Base-by-base conservation (phyloP, 2,329 filamentous ascomycete species). In the Cladorrhinum sp. region DNA sequence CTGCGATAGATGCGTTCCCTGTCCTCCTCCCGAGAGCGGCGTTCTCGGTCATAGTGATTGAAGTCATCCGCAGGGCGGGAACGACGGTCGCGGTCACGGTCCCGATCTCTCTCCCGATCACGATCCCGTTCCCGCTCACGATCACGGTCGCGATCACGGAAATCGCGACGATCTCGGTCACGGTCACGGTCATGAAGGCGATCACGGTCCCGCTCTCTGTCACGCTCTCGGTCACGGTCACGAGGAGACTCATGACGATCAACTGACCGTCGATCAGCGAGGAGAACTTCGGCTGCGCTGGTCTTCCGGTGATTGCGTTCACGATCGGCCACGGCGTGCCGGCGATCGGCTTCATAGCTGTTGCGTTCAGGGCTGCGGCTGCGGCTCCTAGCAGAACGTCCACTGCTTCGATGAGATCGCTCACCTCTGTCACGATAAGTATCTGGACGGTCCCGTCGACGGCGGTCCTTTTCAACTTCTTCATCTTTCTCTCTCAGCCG, bases 331-430 rank as follows among this genome's bases (percentile, higher is more conserved):
- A 95, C 93, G 49, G 93, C 93, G 74, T 93, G 95, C 70, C 92
- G 89, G 66, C 95, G 87, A 73, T 99, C 95, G 62, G 93, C 95
- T 76, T 98, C 95, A 75, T 99, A 99, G 20, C 91, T 86, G 77
- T 99, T 93, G 61, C 86, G 85, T 75, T 98, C 95, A n/a, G 92
- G 93, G 68, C 89, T 93, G 69, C 92, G 93, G 68, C 89, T 93
- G 69, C 92, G 91, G 72, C 91, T 96, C 68, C 91, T 81, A 67
- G 77, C 76, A 70, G 79, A 76, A 69, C 84, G 83, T 66, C 77
- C 79, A 67, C 79, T 78, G 70, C 78, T 78, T 66, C 85, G 84
- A 74, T 87, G 84, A 76, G 83, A 81, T 77, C 84, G 80, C 76
- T 88, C 86, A 79, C 83, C 82, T 70, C 82, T 80, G 50, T 85